phyloP scores from a whole-genome alignment of 176 grass and related monocot species.

The Oryza officinalis region DNA sequence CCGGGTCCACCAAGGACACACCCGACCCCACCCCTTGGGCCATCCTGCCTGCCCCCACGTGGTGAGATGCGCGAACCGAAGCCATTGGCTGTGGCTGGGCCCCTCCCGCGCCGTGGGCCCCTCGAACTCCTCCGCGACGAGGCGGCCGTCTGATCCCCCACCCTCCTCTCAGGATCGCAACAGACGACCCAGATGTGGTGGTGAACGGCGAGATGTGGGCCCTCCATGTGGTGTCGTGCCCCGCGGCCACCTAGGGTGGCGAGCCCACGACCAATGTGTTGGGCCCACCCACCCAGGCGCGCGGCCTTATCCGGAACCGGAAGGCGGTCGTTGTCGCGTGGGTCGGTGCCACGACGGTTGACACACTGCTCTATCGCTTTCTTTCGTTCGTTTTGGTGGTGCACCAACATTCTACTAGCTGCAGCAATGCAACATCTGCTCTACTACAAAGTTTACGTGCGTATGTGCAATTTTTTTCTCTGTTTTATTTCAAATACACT shows the following conservation, averaged over 20 bases:
- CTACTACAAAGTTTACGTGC: no score
- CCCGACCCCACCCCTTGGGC: not conserved
- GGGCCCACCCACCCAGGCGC: not conserved
- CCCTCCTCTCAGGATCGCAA: no score
- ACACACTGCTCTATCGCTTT: no score
- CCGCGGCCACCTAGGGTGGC: slow-evolving; percentile 7
- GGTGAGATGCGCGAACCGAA: not conserved
- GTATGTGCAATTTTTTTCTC: no score
- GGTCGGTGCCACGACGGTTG: not conserved
- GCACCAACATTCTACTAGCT: no score
- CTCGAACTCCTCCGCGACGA: rapidly evolving
- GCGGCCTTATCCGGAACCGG: slow-evolving; percentile 23
- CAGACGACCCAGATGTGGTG: not conserved
- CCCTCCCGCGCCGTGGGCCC: not conserved
- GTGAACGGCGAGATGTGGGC: not conserved
- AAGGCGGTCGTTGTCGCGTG: not conserved
- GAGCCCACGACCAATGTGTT: not conserved
- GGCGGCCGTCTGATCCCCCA: not conserved
- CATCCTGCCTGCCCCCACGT: not conserved
- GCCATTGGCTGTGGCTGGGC: not conserved
- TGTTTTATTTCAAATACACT: no score
- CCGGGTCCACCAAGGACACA: no score
- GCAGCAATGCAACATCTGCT: no score
- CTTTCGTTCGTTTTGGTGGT: no score
- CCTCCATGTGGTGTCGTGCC: not conserved